phyloP scores from a whole-genome alignment of 192 early-diverging fungal species.

The Helicostylum pulchrum region DNA sequence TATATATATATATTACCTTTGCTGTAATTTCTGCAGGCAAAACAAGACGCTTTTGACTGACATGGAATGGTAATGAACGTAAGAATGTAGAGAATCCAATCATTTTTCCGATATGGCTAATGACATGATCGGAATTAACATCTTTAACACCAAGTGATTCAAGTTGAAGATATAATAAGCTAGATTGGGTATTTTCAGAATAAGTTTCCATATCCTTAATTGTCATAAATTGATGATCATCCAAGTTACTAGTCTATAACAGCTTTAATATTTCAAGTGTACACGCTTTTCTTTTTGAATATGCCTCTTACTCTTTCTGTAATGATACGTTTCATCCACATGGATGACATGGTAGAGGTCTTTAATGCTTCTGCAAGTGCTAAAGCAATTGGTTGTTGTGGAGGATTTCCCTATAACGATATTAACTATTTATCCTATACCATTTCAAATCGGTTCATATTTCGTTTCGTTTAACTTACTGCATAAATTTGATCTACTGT shows the following conservation, averaged over 20 bases:
- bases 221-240: slow-evolving; percentile 65
- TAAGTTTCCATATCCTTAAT: slow-evolving; percentile 80
- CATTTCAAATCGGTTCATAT: neutral
- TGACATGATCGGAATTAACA: slow-evolving; percentile 83
- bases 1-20: slow-evolving; percentile 50
- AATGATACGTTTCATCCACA: slow-evolving; percentile 81
- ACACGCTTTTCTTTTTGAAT: neutral
- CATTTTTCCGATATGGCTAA: slow-evolving; percentile 88
- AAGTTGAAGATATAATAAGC: slow-evolving; percentile 86
- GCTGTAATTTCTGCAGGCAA: slow-evolving; percentile 75
- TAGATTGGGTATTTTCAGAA: slow-evolving; percentile 83
- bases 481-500: slow-evolving; percentile 65
- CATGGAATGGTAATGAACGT: slow-evolving; percentile 69
- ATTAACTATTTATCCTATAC: neutral
- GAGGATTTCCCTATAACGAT: slow-evolving; percentile 55
- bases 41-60: slow-evolving; percentile 62
- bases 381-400: slow-evolving; percentile 73
- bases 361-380: slow-evolving; percentile 63
- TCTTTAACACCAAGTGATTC: slow-evolving; percentile 81
- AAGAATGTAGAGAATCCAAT: slow-evolving; percentile 77
- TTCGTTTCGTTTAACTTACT: slow-evolving; percentile 34
- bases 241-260: slow-evolving; percentile 41
- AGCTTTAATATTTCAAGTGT: neutral
- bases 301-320: slow-evolving; percentile 50
- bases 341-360: slow-evolving; percentile 55